These are phyloP conservation scores for Fimicolochytrium jonesii DNA, from an alignment of 192 early-diverging fungal species.

Conservation along the genomic window DNA sequence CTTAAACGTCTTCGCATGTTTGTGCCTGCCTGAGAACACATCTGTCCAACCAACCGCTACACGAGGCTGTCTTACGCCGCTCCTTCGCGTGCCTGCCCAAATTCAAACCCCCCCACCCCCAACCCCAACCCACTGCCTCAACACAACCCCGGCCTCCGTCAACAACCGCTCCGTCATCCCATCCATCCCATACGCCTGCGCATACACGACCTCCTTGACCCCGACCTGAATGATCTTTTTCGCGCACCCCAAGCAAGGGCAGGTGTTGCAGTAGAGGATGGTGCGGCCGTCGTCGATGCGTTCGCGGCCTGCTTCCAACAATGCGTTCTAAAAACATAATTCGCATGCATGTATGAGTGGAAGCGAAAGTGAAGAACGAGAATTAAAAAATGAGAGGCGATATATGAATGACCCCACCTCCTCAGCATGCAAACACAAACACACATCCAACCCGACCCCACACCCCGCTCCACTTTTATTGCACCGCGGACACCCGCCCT, in stretches of 20 bases:
- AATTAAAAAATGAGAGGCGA: neutral
- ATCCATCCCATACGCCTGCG: slow-evolving; percentile 93
- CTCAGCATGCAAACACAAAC: slow-evolving; percentile 96
- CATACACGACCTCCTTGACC: slow-evolving; percentile 88
- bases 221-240: slow-evolving; percentile 96
- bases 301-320: slow-evolving; percentile 94
- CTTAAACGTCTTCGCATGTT: too few relatives aligned
- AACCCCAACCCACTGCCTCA: too few relatives aligned
- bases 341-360: neutral
- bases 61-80: too few relatives aligned
- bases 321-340: slow-evolving; percentile 61
- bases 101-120: too few relatives aligned
- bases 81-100: too few relatives aligned
- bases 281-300: slow-evolving; percentile 63
- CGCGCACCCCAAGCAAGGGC: slow-evolving; percentile 77
- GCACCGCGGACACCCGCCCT: slow-evolving; percentile 91
- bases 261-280: slow-evolving; percentile 95
- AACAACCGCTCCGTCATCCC: slow-evolving; percentile 77
- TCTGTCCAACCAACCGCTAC: too few relatives aligned
- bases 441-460: slow-evolving; percentile 76
- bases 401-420: slow-evolving; percentile 46
- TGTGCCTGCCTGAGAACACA: too few relatives aligned
- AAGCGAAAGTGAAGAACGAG: neutral
- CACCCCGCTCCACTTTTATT: slow-evolving; percentile 79
- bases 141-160: slow-evolving; percentile 70